These are phyloP conservation scores for Rhytidhysteron rufulum DNA, from an alignment of 2,329 filamentous ascomycete species.

Conservation along the genomic window DNA sequence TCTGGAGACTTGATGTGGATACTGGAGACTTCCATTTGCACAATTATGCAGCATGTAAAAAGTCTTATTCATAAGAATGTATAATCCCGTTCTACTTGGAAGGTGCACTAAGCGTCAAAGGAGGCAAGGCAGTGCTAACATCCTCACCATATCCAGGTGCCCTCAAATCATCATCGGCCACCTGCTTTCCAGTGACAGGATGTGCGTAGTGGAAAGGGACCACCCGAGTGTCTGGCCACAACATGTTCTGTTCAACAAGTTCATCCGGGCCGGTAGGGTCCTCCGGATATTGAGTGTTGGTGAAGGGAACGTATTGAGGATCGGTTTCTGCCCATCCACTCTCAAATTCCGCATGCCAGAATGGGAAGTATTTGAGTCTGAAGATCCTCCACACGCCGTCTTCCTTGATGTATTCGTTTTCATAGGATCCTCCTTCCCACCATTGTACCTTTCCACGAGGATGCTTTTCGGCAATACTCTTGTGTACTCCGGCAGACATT, in stretches of 20 bases:
- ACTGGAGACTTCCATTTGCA: no score
- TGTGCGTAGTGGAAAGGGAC: slow-evolving; percentile 53
- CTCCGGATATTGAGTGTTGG: slow-evolving; percentile 46
- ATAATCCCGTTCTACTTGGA: background rate
- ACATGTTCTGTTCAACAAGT: slow-evolving; percentile 51
- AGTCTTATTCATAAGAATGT: no score
- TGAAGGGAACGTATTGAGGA: slow-evolving; percentile 52
- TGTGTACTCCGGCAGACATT: slow-evolving; percentile 54
- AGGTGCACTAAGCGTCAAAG: slow-evolving; percentile 38
- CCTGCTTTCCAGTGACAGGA: slow-evolving; percentile 46
- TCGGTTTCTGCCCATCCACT: slow-evolving; percentile 53
- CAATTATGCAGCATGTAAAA: no score
- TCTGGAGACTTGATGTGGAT: no score
- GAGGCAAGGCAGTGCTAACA: slow-evolving; percentile 37
- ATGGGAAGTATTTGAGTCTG: slow-evolving; percentile 54
- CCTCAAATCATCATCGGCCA: slow-evolving; percentile 46
- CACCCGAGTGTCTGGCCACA: slow-evolving; percentile 56
- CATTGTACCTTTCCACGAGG: slow-evolving; percentile 53
- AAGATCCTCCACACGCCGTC: slow-evolving; percentile 53
- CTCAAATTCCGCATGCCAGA: slow-evolving; percentile 54
- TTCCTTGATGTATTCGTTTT: slow-evolving; percentile 58
- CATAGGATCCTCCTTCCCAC: slow-evolving; percentile 58
- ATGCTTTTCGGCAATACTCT: slow-evolving; percentile 48
- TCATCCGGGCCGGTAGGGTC: slow-evolving; percentile 52
- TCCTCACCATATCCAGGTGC: slow-evolving; percentile 46